Conservation (phyloP, 2,329 filamentous ascomycete species). For the Chalaropsis ovoidea region DNA sequence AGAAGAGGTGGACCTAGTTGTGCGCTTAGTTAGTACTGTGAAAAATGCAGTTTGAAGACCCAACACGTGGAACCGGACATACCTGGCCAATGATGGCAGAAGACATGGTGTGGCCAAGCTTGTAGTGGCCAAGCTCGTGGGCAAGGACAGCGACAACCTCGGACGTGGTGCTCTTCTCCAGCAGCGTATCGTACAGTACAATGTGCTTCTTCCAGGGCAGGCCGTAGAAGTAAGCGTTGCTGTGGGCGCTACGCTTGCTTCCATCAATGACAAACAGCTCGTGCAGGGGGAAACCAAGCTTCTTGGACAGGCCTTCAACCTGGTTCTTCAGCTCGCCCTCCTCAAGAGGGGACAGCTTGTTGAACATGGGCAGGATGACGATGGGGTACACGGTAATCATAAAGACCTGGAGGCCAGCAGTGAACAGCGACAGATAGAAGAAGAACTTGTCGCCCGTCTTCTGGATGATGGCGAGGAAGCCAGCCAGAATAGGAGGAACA, state of each 20-base stretch:
- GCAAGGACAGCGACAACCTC: conserved; percentile 92
- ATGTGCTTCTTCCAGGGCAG: conserved; percentile 99
- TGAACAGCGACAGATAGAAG: conserved; percentile 95
- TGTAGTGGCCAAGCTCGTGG: conserved; percentile 97
- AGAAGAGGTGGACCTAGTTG: conserved; percentile 76
- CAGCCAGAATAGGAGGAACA: conserved; percentile 78
- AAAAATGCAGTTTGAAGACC: conserved; percentile 45
- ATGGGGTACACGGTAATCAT: conserved; percentile 96
- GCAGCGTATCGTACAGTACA: conserved; percentile 95
- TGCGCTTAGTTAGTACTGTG: conserved; percentile 29
- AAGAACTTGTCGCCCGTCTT: conserved; percentile 92
- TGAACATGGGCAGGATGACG: conserved; percentile 88
- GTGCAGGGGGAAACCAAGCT: conserved; percentile 80
- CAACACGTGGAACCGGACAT: conserved; percentile 63
- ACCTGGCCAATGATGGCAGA: conserved; percentile 39
- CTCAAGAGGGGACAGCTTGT: conserved; percentile 89
- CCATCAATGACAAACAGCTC: conserved; percentile 93
- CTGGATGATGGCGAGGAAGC: conserved; percentile 87
- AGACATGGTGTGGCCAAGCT: conserved; percentile 71
- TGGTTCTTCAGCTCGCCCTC: conserved; percentile 77
- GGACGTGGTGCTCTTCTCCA: conserved; percentile 84
- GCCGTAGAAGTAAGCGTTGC: conserved; percentile 91
- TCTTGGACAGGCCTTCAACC: conserved; percentile 73
- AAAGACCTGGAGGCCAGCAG: conserved; percentile 78
- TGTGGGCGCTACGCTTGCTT: conserved; percentile 76